These are phyloP conservation scores for Furcasterigmium furcatum DNA, from an alignment of 2,329 filamentous ascomycete species.

Conservation along the genomic window DNA sequence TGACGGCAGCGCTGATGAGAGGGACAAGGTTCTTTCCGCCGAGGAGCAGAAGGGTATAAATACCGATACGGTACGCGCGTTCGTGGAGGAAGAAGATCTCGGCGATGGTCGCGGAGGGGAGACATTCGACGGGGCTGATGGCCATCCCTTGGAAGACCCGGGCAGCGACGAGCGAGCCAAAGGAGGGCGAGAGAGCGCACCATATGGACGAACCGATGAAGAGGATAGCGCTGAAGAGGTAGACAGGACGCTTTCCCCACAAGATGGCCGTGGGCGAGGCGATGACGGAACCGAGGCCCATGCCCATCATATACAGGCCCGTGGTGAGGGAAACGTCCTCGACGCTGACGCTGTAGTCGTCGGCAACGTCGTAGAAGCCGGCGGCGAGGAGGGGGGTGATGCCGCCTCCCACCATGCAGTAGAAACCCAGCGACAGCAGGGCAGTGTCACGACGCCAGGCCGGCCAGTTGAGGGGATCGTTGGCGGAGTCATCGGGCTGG, in stretches of 20 bases:
- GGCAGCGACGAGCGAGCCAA: constrained; percentile 74
- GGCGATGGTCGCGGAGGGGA: constrained; percentile 90
- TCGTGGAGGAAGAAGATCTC: constrained; percentile 97
- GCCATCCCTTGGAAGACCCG: constrained; percentile 85
- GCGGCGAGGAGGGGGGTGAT: constrained; percentile 90
- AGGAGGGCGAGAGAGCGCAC: constrained; percentile 82
- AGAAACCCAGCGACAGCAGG: constrained; percentile 79
- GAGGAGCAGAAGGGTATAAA: constrained; percentile 85
- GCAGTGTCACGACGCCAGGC: constrained; percentile 76
- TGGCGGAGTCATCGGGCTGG: constrained; percentile 85
- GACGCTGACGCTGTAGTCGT: constrained; percentile 60
- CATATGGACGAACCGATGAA: constrained; percentile 77
- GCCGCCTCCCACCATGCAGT: constrained; percentile 89
- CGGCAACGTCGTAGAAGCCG: constrained; percentile 78
- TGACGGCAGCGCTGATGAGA: constrained; percentile 80
- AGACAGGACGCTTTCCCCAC: constrained; percentile 87
- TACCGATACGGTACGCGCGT: constrained; percentile 85
- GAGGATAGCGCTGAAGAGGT: constrained; percentile 72
- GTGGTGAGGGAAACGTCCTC: constrained; percentile 81
- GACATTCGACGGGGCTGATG: constrained; percentile 85
- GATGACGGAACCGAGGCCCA: constrained; percentile 80
- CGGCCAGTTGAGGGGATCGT: constrained; percentile 93
- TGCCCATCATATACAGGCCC: constrained; percentile 89
- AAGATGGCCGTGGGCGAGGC: constrained; percentile 89
- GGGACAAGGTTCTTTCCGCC: constrained; percentile 91